phyloP scores from a whole-genome alignment of 1,139 yeast species.

The Yamadazyma siamensis region DNA sequence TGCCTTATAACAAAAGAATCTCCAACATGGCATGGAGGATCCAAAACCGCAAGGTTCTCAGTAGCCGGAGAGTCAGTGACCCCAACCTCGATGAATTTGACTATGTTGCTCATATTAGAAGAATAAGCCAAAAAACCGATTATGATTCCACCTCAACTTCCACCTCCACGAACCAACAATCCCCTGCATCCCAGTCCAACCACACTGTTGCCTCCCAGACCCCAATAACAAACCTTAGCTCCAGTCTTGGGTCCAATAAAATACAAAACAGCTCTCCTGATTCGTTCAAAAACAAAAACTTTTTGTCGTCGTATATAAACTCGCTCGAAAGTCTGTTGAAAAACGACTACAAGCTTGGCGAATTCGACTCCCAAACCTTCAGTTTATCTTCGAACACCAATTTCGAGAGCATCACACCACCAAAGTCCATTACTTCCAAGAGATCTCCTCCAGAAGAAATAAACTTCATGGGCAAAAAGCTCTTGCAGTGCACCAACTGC shows the following conservation, averaged over 20 bases:
- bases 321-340: slow-evolving; percentile 38
- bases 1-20: slow-evolving; percentile 44
- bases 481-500: slow-evolving; percentile 43
- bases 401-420: slow-evolving; percentile 17
- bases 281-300: slow-evolving; percentile 16
- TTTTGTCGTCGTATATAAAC: slow-evolving; percentile 38
- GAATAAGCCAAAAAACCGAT: slow-evolving; percentile 41
- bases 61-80: slow-evolving; percentile 10
- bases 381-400: neutral
- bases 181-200: slow-evolving; percentile 1
- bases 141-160: slow-evolving; percentile 5
- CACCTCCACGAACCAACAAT: slow-evolving; percentile 2
- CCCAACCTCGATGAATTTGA: slow-evolving; percentile 43
- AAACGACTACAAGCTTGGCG: slow-evolving; percentile 18
- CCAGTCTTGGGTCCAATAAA: slow-evolving; percentile 1
- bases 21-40: slow-evolving; percentile 49
- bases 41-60: slow-evolving; percentile 33
- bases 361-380: slow-evolving; percentile 3
- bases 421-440: slow-evolving; percentile 15
- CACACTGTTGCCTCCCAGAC: neutral
- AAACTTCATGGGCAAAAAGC: slow-evolving; percentile 16
- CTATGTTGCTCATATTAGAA: slow-evolving; percentile 45
- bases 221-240: neutral
- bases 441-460: slow-evolving; percentile 11
- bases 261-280: neutral